These are phyloP conservation scores for Carpinus viminea DNA, from an alignment of 306 rosid genomes.

Conservation along the genomic window DNA sequence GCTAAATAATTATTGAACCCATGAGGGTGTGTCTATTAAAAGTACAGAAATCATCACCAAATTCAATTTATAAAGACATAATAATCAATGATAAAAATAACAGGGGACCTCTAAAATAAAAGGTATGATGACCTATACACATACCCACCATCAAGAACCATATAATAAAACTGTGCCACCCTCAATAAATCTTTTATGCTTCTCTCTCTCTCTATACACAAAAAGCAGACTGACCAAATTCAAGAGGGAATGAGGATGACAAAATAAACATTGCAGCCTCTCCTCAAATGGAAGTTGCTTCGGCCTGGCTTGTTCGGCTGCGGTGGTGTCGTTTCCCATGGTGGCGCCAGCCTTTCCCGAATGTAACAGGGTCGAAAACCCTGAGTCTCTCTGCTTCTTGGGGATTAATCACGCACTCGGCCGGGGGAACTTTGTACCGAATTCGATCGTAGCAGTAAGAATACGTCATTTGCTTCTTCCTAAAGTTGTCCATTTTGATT, in stretches of 20 bases:
- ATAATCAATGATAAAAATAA: constrained; percentile 47
- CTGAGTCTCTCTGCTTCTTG: constrained; percentile 73
- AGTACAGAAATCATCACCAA: constrained; percentile 56
- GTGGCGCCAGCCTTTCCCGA: constrained; percentile 63
- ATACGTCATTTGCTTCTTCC: constrained; percentile 89
- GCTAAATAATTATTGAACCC: constrained; percentile 61
- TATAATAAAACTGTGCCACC: constrained; percentile 46
- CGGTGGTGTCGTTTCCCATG: constrained; percentile 57
- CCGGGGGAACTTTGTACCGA: constrained; percentile 64
- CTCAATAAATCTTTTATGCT: constrained; percentile 39
- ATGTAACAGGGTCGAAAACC: constrained; percentile 70
- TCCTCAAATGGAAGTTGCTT: constrained; percentile 42
- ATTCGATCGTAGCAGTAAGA: constrained; percentile 78
- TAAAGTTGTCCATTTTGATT: constrained; percentile 59
- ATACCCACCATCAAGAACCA: constrained; percentile 47
- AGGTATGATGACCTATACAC: constrained; percentile 73
- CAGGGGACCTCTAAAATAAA: constrained; percentile 41
- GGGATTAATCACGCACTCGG: constrained; percentile 73
- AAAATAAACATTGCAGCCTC: constrained; percentile 10
- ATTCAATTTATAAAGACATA: constrained; percentile 52
- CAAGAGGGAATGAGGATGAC: constrained; percentile 19
- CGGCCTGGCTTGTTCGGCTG: constrained; percentile 37
- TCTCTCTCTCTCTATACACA: constrained; percentile 43
- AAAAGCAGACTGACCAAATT: constrained; percentile 28
- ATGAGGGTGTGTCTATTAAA: constrained; percentile 40